Evolutionary conservation across 2,329 filamentous ascomycete species (phyloP).

Genomic region (Torrubiellomyces zombiae): DNA sequence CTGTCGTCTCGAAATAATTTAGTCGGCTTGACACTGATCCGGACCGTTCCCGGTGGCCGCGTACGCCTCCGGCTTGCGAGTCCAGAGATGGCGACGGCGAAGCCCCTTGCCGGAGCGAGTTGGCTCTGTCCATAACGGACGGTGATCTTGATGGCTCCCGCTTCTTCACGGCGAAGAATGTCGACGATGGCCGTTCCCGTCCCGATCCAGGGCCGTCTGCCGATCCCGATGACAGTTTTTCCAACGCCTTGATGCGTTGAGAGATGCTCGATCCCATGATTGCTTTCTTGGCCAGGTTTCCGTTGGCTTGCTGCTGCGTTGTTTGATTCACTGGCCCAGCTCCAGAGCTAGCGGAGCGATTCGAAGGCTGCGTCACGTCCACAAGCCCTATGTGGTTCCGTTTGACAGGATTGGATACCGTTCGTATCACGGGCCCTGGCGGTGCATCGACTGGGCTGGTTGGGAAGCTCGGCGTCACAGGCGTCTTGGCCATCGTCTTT

Average conservation of each 20-base stretch:
- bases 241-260: constrained; percentile 82
- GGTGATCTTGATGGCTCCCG: constrained; percentile 27
- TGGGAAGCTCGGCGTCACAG: constrained; percentile 49
- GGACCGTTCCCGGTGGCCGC: constrained; percentile 26
- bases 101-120: constrained; percentile 17
- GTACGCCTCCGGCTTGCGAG: constrained; percentile 25
- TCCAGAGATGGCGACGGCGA: constrained; percentile 21
- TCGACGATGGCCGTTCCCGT: constrained; percentile 28
- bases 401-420: constrained; percentile 29
- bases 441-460: constrained; percentile 6
- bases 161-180: constrained; percentile 44
- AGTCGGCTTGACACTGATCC: constrained; percentile 38
- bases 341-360: constrained; percentile 39
- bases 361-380: constrained; percentile 27
- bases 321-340: constrained; percentile 38
- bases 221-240: constrained; percentile 46
- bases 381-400: constrained; percentile 26
- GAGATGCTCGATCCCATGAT: constrained; percentile 85
- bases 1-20: constrained; percentile 33
- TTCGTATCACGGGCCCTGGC: constrained; percentile 21
- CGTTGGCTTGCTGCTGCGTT: constrained; percentile 29
- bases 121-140: constrained; percentile 27
- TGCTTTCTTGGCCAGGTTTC: constrained; percentile 44
- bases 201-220: constrained; percentile 9
- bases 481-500: constrained; percentile 65